phyloP scores from a whole-genome alignment of 805 yeast genomes.

The Nakazawaea peltata region DNA sequence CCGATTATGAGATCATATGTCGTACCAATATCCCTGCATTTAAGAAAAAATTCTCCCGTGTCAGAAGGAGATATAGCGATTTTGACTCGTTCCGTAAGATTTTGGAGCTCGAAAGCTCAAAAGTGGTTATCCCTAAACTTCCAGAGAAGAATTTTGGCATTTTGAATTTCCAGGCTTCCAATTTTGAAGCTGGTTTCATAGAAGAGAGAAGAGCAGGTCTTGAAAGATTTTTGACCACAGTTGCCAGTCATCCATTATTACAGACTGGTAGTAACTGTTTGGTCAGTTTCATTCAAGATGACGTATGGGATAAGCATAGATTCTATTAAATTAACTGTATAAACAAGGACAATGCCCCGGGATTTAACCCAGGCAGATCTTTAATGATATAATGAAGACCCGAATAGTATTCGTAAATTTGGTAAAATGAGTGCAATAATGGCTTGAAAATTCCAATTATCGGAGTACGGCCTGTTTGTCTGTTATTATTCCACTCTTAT shows the following conservation, averaged over 20 bases:
- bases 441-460: no score
- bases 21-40: constrained; percentile 90
- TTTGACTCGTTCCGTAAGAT: constrained; percentile 75
- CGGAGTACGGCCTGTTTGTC: no score
- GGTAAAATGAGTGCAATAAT: no score
- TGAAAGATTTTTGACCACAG: constrained; percentile 66
- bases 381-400: no score
- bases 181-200: constrained; percentile 76
- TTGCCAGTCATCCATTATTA: constrained; percentile 88
- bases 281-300: constrained; percentile 82
- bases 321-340: constrained; percentile 7
- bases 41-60: constrained; percentile 50
- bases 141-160: constrained; percentile 74
- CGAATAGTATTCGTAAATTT: no score
- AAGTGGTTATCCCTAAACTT: constrained; percentile 77
- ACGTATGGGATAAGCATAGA: constrained; percentile 53
- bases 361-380: no score
- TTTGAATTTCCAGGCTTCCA: constrained; percentile 42
- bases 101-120: constrained; percentile 64
- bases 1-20: constrained; percentile 88
- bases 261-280: constrained; percentile 81
- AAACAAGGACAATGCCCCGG: no score
- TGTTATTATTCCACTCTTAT: no score
- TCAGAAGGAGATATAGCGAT: constrained; percentile 84
- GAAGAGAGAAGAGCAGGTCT: constrained; percentile 79